Evolutionary conservation across 2,329 filamentous ascomycete species (phyloP), one percentile per base, ranked within the genome.

Genomic region (Dothideomycetes sp.): DNA sequence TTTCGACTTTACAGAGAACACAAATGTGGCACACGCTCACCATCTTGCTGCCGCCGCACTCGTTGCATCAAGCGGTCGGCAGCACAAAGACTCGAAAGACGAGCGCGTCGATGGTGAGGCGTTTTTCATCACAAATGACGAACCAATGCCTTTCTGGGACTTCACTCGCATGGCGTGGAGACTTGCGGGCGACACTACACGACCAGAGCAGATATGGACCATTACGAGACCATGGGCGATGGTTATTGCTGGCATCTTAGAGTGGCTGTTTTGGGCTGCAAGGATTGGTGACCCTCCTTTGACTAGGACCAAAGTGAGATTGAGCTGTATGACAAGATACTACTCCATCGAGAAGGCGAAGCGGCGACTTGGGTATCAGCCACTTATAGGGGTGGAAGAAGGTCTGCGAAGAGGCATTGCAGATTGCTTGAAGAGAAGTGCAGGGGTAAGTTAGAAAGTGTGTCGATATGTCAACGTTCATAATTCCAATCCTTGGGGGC

Each of bases 261-360:
- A 69, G 45, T 64, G 56, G 53, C 45, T 63, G 3, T 69, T 63
- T 48, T 67, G 65, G 62, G 38, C 60, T 7, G 52, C 60, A 43
- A 45, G 50, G 32, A 34, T 65, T 19, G 65, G 65, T 4, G 65
- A 58, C 47, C 66, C 66, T n/a, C 68, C 65, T 36, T 40, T 70
- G 48, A 67, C 63, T 8, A 50, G 62, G 43, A 59, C 62, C 42
- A 61, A 68, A 48, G 65, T 83, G 45, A 65, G 72, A 48, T 84
- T 80, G 58, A 77, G 75, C 54, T 79, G 73, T 57, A 83, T 86
- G 78, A 82, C 77, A 42, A 70, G 83, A 42, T 88, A 86, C 62
- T 86, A 83, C 61, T 77, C 78, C 61, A 85, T 86, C 56, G 65
- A 67, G 43, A 88, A 88, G 71, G 83, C 83, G 42, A 82, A 77